Evolutionary conservation across 352 stramenopile genomes (phyloP), one percentile per base, ranked within the genome.

Genomic region (Thraustochytrium aureum): DNA sequence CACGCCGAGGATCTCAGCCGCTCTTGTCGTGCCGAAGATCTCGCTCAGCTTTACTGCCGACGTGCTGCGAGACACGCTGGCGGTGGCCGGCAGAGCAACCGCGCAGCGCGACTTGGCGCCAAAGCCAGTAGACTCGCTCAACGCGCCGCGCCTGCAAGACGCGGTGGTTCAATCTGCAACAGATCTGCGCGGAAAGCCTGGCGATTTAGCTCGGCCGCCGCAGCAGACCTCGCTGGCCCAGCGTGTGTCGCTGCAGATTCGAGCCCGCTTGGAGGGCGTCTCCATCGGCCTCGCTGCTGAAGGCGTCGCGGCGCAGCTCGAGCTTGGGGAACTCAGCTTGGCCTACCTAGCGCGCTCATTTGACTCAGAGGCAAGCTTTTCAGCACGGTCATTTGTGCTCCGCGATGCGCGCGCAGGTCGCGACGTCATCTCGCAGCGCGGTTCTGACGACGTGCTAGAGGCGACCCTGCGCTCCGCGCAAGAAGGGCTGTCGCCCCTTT

Each of bases 31-130:
- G 12, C 66, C 66, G 26, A 20, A 32, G 1, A 45, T 75, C 1
- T 43, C 17, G 10, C 35, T 17, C 26, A 22, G 17, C 2, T 65
- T 75, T 30, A 66, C 66, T 72, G 66, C 54, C 47, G 66, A 75
- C 20, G 20, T n/a, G 47, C 45, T 75, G 17, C 12, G 32, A 32
- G 66, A 61, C 33, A 75, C 50, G 22, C 41, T 75, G n/a, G n/a
- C n/a, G n/a, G n/a, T n/a, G n/a, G n/a, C n/a, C n/a, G n/a, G n/a
- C n/a, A n/a, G n/a, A n/a, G n/a, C n/a, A n/a, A n/a, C n/a, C n/a
- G n/a, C n/a, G n/a, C n/a, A n/a, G n/a, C n/a, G n/a, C n/a, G n/a
- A n/a, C n/a, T n/a, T n/a, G n/a, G n/a, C n/a, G n/a, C n/a, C n/a
- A n/a, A n/a, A n/a, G n/a, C n/a, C n/a, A n/a, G n/a, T n/a, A n/a